Percentiles rank a stretch among this genome's conserved stretches.
These are phyloP conservation scores for Penicillium sp. DNA, from an alignment of 2,329 filamentous ascomycete species.

Conservation along the genomic window DNA sequence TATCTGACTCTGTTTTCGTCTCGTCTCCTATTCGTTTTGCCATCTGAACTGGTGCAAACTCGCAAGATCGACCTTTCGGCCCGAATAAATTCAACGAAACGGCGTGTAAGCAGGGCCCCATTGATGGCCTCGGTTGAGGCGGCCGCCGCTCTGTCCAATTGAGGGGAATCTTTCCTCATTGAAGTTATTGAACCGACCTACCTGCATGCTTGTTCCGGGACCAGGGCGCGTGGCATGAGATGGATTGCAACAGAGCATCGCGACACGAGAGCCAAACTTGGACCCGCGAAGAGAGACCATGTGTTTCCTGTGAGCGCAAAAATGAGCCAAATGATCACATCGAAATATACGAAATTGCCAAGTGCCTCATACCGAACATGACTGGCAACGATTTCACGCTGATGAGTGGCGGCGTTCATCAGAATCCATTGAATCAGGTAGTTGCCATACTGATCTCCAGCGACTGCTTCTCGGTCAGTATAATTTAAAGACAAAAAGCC, in stretches of 20 bases:
- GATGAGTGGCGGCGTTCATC: conserved; percentile 79
- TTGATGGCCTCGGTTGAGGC: conserved; percentile 37
- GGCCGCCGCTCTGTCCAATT: conserved; percentile 40
- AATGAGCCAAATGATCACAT: not conserved
- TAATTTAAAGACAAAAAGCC: too few species aligned
- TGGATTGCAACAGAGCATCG: conserved; percentile 98
- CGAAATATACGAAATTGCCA: not conserved
- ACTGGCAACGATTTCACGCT: conserved; percentile 86
- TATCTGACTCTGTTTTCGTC: not conserved
- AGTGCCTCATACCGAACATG: conserved; percentile 66
- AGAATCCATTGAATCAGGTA: conserved; percentile 98
- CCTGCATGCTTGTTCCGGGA: conserved; percentile 69
- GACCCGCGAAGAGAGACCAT: conserved; percentile 98
- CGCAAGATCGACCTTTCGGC: not conserved
- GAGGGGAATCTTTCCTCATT: conserved; percentile 37
- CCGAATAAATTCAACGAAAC: conserved; percentile 31
- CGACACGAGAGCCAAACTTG: conserved; percentile 96
- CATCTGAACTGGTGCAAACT: not conserved
- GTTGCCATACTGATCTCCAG: conserved; percentile 97
- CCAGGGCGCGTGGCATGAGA: conserved; percentile 85
- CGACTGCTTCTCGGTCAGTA: conserved; percentile 52
- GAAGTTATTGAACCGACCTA: conserved; percentile 58
- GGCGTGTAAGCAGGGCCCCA: conserved; percentile 39
- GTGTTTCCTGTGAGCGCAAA: conserved; percentile 63
- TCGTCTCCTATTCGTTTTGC: not conserved